Base-by-base conservation (phyloP, 2,329 filamentous ascomycete species). In the Dactylonectria estremocensis region DNA sequence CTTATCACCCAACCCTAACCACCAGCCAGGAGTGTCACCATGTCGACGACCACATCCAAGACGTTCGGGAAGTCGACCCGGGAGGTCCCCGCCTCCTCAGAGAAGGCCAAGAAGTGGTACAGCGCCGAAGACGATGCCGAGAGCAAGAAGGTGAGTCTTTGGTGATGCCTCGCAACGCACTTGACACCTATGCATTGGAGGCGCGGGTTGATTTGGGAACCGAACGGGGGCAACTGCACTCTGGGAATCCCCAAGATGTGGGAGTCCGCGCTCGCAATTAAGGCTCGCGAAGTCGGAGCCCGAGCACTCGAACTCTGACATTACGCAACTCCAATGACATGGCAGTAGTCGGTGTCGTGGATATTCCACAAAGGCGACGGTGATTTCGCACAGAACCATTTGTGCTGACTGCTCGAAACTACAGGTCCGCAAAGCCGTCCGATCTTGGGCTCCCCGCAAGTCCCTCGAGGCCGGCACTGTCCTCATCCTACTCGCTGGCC, bases 81-180 rank as follows among this genome's bases (percentile, higher is more conserved):
- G 89, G 90, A 92, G 86, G 92, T 98, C 85, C 95, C 93, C 85
- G 91, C 93, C 86, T 85, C 89, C 86, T 89, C 89, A 83, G 91
- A 97, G 87, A 97, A 97, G 93, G 95, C 95, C 81, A 91, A 93
- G 90, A 98, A 98, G 90, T 99, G 95, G 94, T 99, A 99, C 89
- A 94, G 95, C 85, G 93, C 94, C 83, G 93, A 97, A 86, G 95
- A 98, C 86, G 93, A 95, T 83, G 83, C 90, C 84, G 88, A 92
- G 87, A 90, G 91, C 81, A 97, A 95, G 91, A 95, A 97, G 93
- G 96, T 99, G 91, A 90, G 95, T 93, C 80, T 66, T 74, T 66
- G 68, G 61, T 70, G 68, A 76, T 75, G 70, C 65, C 59, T 69
- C 52, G 46, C 64, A 67, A 64, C 63, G 56, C 73, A 53, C 60